A percentile compares a stretch with the other conserved stretches of the same genome.
phyloP scores from a whole-genome alignment of 495 filamentous ascomycete species.

The Aspergillus avenaceus region DNA sequence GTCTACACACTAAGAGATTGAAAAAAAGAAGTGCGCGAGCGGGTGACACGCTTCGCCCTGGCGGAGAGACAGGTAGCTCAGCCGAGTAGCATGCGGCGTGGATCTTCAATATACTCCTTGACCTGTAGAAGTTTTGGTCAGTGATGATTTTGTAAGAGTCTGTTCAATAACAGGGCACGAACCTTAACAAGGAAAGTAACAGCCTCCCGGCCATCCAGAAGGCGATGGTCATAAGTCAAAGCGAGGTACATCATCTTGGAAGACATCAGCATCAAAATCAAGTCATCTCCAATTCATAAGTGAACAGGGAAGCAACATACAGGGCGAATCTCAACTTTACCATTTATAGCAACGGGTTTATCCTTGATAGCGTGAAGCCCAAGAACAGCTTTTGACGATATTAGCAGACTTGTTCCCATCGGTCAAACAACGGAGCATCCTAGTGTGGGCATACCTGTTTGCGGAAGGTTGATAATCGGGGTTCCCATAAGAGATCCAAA shows the following conservation, averaged over 20 bases:
- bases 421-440: neutral
- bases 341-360: slow-evolving; percentile 81
- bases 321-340: slow-evolving; percentile 88
- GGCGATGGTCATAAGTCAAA: slow-evolving; percentile 93
- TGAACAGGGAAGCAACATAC: slow-evolving; percentile 39
- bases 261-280: slow-evolving; percentile 19
- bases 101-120: slow-evolving; percentile 98
- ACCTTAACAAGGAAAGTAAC: slow-evolving; percentile 96
- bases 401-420: neutral
- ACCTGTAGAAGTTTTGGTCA: slow-evolving; percentile 36
- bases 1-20: slow-evolving; percentile 28
- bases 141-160: neutral
- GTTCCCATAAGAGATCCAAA: slow-evolving; percentile 90
- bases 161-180: neutral
- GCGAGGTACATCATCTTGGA: slow-evolving; percentile 95
- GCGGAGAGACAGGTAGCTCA: no score
- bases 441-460: slow-evolving; percentile 57
- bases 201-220: slow-evolving; percentile 92
- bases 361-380: slow-evolving; percentile 99
- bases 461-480: slow-evolving; percentile 97
- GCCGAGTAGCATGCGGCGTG: slow-evolving; percentile 79
- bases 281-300: no score
- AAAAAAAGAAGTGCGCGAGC: slow-evolving; percentile 5
- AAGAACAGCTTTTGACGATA: slow-evolving; percentile 62
- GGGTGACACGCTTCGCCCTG: no score